Percentiles rank a stretch among this genome's conserved stretches.
phyloP scores from a whole-genome alignment of 1,284 basidiomycete species.

The Ustilago trichophora region DNA sequence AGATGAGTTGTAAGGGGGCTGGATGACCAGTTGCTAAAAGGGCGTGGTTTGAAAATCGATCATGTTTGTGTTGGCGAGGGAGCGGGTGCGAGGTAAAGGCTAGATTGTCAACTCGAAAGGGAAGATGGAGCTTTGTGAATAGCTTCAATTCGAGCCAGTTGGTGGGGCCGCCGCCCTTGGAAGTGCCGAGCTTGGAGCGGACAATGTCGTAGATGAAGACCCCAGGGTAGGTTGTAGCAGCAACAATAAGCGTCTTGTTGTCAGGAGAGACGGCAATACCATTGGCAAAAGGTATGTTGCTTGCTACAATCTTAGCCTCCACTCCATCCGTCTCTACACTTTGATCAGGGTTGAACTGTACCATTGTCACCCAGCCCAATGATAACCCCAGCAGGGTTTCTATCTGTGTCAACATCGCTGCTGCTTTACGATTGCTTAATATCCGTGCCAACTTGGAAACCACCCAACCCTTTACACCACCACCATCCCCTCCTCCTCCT shows the following conservation, averaged over 20 bases:
- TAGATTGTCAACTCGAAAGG: slow-evolving; percentile 75
- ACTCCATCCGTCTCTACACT: neutral
- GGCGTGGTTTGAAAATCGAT: slow-evolving; percentile 57
- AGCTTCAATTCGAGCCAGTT: too few species aligned
- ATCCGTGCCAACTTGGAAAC: neutral
- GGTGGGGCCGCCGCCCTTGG: too few species aligned
- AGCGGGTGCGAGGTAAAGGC: slow-evolving; percentile 67
- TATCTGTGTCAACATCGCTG: slow-evolving; percentile 66
- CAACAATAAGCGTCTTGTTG: slow-evolving; percentile 71
- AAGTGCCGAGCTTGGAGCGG: too few species aligned
- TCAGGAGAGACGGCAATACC: slow-evolving; percentile 73
- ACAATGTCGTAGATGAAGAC: slow-evolving; percentile 72
- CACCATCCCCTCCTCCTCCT: too few species aligned
- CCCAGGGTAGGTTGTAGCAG: slow-evolving; percentile 70
- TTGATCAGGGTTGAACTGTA: slow-evolving; percentile 28
- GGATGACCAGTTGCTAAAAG: slow-evolving; percentile 76
- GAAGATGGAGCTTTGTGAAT: slow-evolving; percentile 69
- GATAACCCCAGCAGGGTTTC: slow-evolving; percentile 74
- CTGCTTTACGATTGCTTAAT: neutral
- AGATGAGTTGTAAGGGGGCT: slow-evolving; percentile 71
- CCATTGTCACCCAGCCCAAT: slow-evolving; percentile 70
- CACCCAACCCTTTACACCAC: too few species aligned
- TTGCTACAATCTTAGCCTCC: slow-evolving; percentile 67
- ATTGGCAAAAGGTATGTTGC: slow-evolving; percentile 75
- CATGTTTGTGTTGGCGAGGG: neutral